Evolutionary conservation across 163 green algal genomes (phyloP).

Genomic region (Prototheca wickerhamii): DNA sequence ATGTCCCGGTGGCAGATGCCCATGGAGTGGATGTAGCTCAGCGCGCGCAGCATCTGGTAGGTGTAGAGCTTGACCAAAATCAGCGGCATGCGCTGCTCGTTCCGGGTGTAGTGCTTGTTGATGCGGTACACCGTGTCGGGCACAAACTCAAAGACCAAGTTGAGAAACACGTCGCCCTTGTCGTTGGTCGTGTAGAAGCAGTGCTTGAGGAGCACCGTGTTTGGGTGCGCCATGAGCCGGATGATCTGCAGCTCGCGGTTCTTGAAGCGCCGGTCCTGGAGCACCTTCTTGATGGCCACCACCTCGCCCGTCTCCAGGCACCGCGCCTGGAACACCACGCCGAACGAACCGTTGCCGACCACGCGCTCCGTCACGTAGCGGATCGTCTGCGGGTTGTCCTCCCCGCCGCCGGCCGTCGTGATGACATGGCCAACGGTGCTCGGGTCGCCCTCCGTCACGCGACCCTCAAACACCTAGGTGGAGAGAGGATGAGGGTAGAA

Average conservation of each 20-base stretch:
- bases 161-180: conserved; percentile 85
- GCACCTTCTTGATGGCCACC: conserved; percentile 99
- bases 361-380: conserved; percentile 85
- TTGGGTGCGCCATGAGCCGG: conserved; percentile 90
- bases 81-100: conserved; percentile 84
- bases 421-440: conserved; percentile 41
- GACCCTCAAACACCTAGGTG: conserved; percentile 72
- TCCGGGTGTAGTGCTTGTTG: conserved; percentile 92
- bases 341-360: conserved; percentile 96
- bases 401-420: conserved; percentile 20
- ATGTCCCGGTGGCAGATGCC: conserved; percentile 98
- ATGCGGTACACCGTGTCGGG: conserved; percentile 97
- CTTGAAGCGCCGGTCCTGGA: conserved; percentile 98
- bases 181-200: conserved; percentile 92
- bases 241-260: conserved; percentile 99
- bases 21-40: conserved; percentile 84
- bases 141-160: conserved; percentile 97
- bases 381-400: conserved; percentile 23
- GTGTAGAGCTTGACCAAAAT: conserved; percentile 96
- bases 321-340: conserved; percentile 94
- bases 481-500: conserved; percentile 1
- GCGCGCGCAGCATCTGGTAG: conserved; percentile 93
- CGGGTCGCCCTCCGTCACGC: conserved; percentile 65
- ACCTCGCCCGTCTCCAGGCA: conserved; percentile 89
- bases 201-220: conserved; percentile 93